Evolutionary conservation across 2,329 filamentous ascomycete species (phyloP), one percentile per base, ranked within the genome.

Genomic region (Coniochaeta sp.): DNA sequence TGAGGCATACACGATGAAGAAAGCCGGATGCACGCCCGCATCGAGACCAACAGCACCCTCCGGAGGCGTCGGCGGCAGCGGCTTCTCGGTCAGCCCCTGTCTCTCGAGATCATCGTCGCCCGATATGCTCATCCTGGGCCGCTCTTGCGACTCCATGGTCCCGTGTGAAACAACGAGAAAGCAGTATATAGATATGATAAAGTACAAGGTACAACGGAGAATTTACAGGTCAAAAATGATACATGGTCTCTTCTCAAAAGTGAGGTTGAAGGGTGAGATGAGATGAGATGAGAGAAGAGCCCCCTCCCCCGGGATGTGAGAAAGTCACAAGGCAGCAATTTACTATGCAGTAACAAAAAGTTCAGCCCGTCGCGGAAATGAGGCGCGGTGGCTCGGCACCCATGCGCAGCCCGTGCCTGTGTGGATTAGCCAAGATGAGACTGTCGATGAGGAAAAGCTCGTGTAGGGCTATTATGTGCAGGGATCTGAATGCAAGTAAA

Each of bases 1-100:
- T 14, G 17, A 22, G 47, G n/a, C 72, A 52, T 67, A 74, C 72
- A 67, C 66, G 58, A 75, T 73, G 65, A 71, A 74, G 62, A 74
- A 66, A 43, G 73, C 68, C 2, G 74, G 71, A 62, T 76, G 73
- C 22, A 36, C 74, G 57, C 19, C 62, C 61, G 26, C 47, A 52
- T 22, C 38, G 17, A 16, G 38, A 38, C 8, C 36, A 40, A 6
- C 47, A 17, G 22, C 26, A 17, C 64, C 59, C 40, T 57, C 61
- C 33, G 62, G 58, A 40, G 60, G 61, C 50, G 60, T 58, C 19
- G 60, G 44, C n/a, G 62, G 64, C 26, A 64, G 63, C 58, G 70
- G 62, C 64, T 72, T 73, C 58, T 74, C 71, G 50, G 62, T 52
- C 12, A 52, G 24, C 11, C 47, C 22, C 47, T 52, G 47, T 28